Base-by-base conservation (phyloP, 2,329 filamentous ascomycete genomes). In the Neopestalotiopsis sp. region DNA sequence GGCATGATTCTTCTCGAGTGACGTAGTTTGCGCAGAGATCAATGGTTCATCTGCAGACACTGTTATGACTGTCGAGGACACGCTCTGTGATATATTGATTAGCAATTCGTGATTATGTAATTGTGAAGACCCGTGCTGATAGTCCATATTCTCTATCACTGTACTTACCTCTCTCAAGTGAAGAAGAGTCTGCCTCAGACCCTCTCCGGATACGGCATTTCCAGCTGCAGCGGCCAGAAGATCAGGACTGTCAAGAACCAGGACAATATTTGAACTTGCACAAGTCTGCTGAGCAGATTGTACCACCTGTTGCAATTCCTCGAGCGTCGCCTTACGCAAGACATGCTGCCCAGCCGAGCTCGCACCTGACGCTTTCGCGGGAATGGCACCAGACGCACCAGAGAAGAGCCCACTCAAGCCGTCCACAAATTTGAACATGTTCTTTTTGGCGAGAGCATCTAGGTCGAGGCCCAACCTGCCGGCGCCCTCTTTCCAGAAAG, bases 401-500 rank as follows among this genome's bases (percentile, higher is more conserved):
- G 66, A 64, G 73, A 89, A 92, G 32, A 93, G 76, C 32, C 84
- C 84, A 24, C 85, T 88, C 69, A 96, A 82, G 24, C 93, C 93
- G 79, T 97, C 94, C 40, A 97, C 85, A 73, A 94, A 95, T 58
- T 84, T 81, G 74, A 97, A 91, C 65, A 86, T 87, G 40, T 87
- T 87, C 70, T 87, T 86, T 45, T 84, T 84, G 66, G 81, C 79
- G 4, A 91, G 79, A 5, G 85, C 85, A 20, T 91, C 87, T 65
- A 96, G 82, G 79, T 97, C 93, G 63, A 96, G 76, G 2, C 92
- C 93, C 76, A 94, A 80, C 79, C 91, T 91, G 66, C 89, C 87
- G 2, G 87, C 87, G 64, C 93, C 91, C 3, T 91, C 88, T 71
- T 84, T 90, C 94, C 94, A 98, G 77, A 97, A 97, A 1, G 87